Evolutionary conservation across 495 filamentous ascomycete genomes (phyloP).

Genomic region (Polyplosphaeria fusca): DNA sequence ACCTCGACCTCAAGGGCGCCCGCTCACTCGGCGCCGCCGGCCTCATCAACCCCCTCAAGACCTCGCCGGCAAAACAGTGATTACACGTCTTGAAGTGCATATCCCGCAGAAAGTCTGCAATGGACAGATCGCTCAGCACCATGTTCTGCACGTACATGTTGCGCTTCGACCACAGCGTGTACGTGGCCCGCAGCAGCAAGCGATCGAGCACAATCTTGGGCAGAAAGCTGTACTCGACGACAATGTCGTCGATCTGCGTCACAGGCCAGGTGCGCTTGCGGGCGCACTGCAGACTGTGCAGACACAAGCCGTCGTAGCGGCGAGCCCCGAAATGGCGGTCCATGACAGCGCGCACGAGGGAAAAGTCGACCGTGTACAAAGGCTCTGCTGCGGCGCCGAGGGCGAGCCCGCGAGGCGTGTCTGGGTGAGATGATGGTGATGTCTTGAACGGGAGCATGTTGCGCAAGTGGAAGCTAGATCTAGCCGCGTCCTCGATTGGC

Average conservation of each 20-base stretch:
- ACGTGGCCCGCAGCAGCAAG: conserved; percentile 10
- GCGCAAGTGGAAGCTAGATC: neutral
- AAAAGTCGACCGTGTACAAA: conserved; percentile 16
- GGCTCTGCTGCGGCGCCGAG: conserved; percentile 7
- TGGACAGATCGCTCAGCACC: neutral
- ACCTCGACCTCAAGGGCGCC: neutral
- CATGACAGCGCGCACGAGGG: conserved; percentile 12
- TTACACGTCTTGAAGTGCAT: conserved; percentile 9
- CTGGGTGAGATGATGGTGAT: too few relatives aligned
- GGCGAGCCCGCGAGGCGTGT: neutral
- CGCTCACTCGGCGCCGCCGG: neutral
- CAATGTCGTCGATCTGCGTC: neutral
- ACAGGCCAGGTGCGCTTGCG: conserved; percentile 5
- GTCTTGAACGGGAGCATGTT: neutral
- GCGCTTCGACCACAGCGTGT: conserved; percentile 2
- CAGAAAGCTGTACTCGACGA: conserved; percentile 8
- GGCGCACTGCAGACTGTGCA: conserved; percentile 12
- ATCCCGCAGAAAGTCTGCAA: neutral
- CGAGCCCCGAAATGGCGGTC: conserved; percentile 10
- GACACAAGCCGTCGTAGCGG: conserved; percentile 4
- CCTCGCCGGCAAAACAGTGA: neutral
- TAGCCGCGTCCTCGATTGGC: neutral
- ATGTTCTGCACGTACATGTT: conserved; percentile 14
- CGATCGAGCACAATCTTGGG: conserved; percentile 22
- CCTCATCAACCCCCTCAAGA: neutral